Base-by-base conservation (phyloP, 2,329 filamentous ascomycete species). In the Diaporthe ilicicola region DNA sequence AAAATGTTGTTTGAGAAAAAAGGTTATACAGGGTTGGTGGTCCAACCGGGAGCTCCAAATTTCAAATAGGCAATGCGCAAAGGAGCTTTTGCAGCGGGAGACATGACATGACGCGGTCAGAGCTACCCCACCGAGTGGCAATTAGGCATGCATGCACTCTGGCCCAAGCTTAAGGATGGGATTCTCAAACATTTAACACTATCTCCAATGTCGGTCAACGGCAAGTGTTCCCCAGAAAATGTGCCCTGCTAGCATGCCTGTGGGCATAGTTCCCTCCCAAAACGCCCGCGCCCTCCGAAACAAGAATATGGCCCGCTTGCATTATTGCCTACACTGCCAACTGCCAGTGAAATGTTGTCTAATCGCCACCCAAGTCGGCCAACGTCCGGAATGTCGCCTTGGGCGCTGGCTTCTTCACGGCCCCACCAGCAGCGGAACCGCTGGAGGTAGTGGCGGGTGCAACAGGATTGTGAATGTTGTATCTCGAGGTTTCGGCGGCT, bases 401-500 rank as follows among this genome's bases (percentile, higher is more conserved):
- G 32, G 79, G 80, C 19, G 79, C 77, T 10, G 76, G 77, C 55
- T 74, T 78, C 71, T 76, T 67, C 2, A 74, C 72, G 48, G 70
- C 51, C 22, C 53, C 44, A 22, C 32, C 61, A 24, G n/a, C 9
- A 17, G 59, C 19, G 24, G 61, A 29, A 50, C 67, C 15, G 59
- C 34, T 27, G 17, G 59, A 8, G 50, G 42, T n/a, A 19, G 70
- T 73, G 37, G 73, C 70, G 15, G 77, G 76, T 4, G 77, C 74
- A 48, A 74, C 77, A 13, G 82, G 80, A 15, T 81, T 85, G 66
- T 86, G 83, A 19, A 87, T 76, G 73, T 91, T 91, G 80, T 89
- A 92, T 19, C 80, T 81, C 24, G 89, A 91, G 55, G 82, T 84
- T 79, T 90, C 86, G 3, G 89, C 90, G 3, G 89, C 84, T 75